Conservation (phyloP, 2,329 filamentous ascomycete genomes). For the Fusarium sp. region DNA sequence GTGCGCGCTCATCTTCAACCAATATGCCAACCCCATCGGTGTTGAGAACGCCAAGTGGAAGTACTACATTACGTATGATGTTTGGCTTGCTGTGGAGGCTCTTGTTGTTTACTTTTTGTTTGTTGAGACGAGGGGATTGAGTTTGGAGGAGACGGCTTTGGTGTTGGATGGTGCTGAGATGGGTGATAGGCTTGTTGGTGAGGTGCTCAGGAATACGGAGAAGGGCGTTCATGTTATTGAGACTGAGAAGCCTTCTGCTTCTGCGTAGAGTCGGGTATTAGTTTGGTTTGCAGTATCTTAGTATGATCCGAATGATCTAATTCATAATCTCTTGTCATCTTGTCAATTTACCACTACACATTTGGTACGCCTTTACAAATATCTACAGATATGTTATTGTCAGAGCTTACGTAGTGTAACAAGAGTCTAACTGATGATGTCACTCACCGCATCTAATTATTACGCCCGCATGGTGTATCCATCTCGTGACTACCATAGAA, state of each 20-base stretch:
- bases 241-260: slow-evolving; percentile 3
- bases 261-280: not conserved
- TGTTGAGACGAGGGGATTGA: slow-evolving; percentile 10
- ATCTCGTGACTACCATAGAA: not conserved
- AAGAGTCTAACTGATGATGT: accelerated
- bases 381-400: not conserved
- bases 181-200: slow-evolving; percentile 14
- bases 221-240: slow-evolving; percentile 11
- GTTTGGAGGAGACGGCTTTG: slow-evolving; percentile 15
- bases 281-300: accelerated
- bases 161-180: slow-evolving; percentile 52
- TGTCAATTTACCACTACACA: no score
- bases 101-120: slow-evolving; percentile 20
- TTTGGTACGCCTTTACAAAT: not conserved
- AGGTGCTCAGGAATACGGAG: slow-evolving; percentile 9
- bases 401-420: accelerated
- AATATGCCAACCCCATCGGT: slow-evolving; percentile 20
- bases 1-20: slow-evolving; percentile 18
- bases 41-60: slow-evolving; percentile 11
- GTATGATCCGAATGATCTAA: not conserved
- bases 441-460: no score
- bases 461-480: not conserved
- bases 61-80: slow-evolving; percentile 21
- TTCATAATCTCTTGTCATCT: not conserved
- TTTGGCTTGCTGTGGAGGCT: slow-evolving; percentile 13